These are phyloP conservation scores for Lotmaria passim DNA, from an alignment of 208 protist genomes.

Conservation along the genomic window DNA sequence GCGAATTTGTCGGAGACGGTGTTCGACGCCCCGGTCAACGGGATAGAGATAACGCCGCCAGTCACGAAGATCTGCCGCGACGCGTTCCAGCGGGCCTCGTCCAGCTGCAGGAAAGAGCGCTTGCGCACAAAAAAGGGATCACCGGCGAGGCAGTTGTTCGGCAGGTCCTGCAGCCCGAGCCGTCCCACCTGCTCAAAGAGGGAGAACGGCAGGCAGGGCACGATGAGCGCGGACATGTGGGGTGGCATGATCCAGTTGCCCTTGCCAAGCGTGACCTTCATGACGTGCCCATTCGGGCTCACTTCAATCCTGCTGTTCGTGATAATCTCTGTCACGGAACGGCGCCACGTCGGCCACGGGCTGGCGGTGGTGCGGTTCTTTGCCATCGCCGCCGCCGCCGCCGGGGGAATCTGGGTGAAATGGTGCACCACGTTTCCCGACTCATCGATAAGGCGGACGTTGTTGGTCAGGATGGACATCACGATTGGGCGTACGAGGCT, in stretches of 20 bases:
- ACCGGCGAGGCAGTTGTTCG: constrained; percentile 56
- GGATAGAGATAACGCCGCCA: constrained; percentile 57
- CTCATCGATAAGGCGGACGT: constrained; percentile 50
- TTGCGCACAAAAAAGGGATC: constrained; percentile 59
- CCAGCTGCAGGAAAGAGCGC: constrained; percentile 36
- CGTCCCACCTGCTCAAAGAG: constrained; percentile 41
- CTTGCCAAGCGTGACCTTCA: constrained; percentile 40
- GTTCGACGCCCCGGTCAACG: constrained; percentile 34
- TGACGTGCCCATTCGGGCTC: constrained; percentile 35
- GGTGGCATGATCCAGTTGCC: constrained; percentile 32
- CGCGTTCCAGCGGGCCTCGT: constrained; percentile 27
- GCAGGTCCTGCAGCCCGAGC: constrained; percentile 39
- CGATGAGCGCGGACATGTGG: constrained; percentile 47
- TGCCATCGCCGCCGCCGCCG: neutral
- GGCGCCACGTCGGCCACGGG: constrained; percentile 20
- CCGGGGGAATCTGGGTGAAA: neutral
- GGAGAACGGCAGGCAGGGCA: constrained; percentile 64
- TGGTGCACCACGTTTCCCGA: constrained; percentile 32
- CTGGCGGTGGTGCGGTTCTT: neutral
- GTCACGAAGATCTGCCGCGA: constrained; percentile 50
- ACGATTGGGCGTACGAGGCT: constrained; percentile 35
- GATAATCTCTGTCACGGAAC: constrained; percentile 37
- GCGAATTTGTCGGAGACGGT: constrained; percentile 42
- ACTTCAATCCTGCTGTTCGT: constrained; percentile 43
- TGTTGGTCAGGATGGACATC: constrained; percentile 41